These are phyloP conservation scores for Leccinum pellstonianum DNA, from an alignment of 768 basidiomycete species.

Conservation along the genomic window DNA sequence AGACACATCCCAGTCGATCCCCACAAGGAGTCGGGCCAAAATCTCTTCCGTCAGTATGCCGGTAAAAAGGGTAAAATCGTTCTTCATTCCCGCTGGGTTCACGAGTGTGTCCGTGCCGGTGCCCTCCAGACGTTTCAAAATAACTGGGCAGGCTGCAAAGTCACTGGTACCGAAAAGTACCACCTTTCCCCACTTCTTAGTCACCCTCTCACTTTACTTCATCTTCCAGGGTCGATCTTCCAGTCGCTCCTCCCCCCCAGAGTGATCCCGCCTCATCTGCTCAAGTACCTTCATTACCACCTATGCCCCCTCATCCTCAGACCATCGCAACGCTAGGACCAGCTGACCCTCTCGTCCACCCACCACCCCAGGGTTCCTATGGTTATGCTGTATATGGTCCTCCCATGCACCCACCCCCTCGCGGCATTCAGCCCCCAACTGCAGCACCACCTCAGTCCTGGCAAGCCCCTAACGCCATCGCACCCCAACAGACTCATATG, in stretches of 20 bases:
- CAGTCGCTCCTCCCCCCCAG: conserved; percentile 19
- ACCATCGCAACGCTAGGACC: conserved; percentile 30
- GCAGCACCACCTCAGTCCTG: conserved; percentile 59
- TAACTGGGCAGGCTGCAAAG: conserved; percentile 81
- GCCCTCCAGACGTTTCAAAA: conserved; percentile 71
- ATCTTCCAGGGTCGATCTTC: conserved; percentile 26
- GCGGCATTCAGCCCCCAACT: conserved; percentile 45
- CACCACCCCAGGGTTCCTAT: conserved; percentile 30
- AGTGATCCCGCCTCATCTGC: conserved; percentile 26
- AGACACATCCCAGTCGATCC: conserved; percentile 60
- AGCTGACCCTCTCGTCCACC: conserved; percentile 28
- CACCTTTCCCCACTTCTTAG: conserved; percentile 1
- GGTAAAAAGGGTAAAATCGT: conserved; percentile 80
- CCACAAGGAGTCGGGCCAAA: conserved; percentile 75
- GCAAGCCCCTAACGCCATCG: conserved; percentile 60
- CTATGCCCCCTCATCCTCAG: conserved; percentile 30
- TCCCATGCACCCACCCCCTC: conserved; percentile 37
- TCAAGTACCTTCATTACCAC: conserved; percentile 25
- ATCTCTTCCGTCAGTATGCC: conserved; percentile 74
- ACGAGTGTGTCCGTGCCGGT: conserved; percentile 69
- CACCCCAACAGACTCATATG: conserved; percentile 64
- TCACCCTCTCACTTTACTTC: conserved; percentile 1
- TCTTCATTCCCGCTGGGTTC: conserved; percentile 71
- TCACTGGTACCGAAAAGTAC: conserved; percentile 74
- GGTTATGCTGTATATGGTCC: conserved; percentile 40